Evolutionary conservation across 495 filamentous ascomycete genomes (phyloP), one percentile per base, ranked within the genome.

Genomic region (Cladorrhinum samala): DNA sequence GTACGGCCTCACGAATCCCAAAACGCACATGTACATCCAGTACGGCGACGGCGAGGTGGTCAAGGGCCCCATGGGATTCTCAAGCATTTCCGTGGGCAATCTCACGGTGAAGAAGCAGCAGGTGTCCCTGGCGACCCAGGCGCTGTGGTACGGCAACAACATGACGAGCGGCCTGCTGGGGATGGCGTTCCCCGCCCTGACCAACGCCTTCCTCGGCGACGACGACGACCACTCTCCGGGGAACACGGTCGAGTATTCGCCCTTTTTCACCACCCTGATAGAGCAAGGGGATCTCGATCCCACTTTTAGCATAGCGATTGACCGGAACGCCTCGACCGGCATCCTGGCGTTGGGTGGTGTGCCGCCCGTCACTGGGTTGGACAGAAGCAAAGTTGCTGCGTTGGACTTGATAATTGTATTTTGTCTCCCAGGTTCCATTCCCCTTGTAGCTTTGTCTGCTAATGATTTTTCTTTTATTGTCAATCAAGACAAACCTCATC

Each of bases 41-140:
- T 88, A 87, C 58, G 77, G 76, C 6, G 77, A 78, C 52, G 82
- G 83, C 3, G 77, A 82, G 64, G 56, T 69, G 30, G 69, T 83
- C 37, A 73, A 65, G 3, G 85, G 83, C 0, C 68, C 66, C 37
- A 76, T 87, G 67, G 83, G 79, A 0, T 74, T 67, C 46, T 77
- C 84, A 38, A 68, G 78, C 30, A 72, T 86, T 40, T 72, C 72
- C 1, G 55, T 85, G n/a, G 81, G 68, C 18, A 77, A 75, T 44
- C 64, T 84, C 53, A 78, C 68, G 3, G 79, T 82, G 33, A 56
- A 61, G 19, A 69, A 71, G 11, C 83, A 87, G 61, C 72, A 70
- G 53, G 57, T 69, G 16, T 65, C 59, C 19, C 50, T 72, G 16
- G 69, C 66, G n/a, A 66, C 68, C 51, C 47, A 39, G 17, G 65